Evolutionary conservation across 1,284 basidiomycete genomes (phyloP), one percentile per base, ranked within the genome.

Genomic region (Pascua sp.): DNA sequence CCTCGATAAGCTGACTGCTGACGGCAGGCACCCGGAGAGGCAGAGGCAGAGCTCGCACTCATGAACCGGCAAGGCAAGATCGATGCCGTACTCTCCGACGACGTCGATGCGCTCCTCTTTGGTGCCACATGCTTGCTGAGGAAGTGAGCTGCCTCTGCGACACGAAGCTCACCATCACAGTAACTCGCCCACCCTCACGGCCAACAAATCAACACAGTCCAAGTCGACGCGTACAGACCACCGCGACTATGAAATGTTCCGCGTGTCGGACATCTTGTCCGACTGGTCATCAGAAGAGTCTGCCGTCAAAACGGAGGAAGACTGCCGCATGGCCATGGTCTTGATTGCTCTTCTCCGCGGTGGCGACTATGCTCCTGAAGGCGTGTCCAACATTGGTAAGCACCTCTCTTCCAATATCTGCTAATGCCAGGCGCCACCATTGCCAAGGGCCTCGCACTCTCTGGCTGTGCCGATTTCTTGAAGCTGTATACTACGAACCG

Each of bases 41-140:
- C 95, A 0, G 95, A 98, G 75, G 95, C 95, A 0, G 95, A 98
- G 70, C 81, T 98, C 1, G 95, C 95, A 0, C 87, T 88, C 60
- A 80, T 98, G 62, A 92, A 91, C 66, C 78, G 80, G 5, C 83
- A 86, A 39, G 91, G 90, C 0, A 76, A 88, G 54, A 88, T 98
- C 53, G 95, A 98, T 70, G 91, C 86, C 0, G 84, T 98, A 11
- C 79, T 96, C 41, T 91, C 92, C 0, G 94, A 98, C 76, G 95
- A 97, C 66, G 90, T 91, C 0, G 95, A 98, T 68, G 91, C 86
- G 36, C 86, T 97, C 64, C 75, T 97, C 2, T 98, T 98, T 64
- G 94, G 94, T 12, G 91, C 91, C 0, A 81, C 77, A 2, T 84
- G 84, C 45, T 84, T 97, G 36, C 84, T 96, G 61, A 84, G 92